Evolutionary conservation across 2,329 filamentous ascomycete genomes (phyloP).

Genomic region (Aspergillus tamarii): DNA sequence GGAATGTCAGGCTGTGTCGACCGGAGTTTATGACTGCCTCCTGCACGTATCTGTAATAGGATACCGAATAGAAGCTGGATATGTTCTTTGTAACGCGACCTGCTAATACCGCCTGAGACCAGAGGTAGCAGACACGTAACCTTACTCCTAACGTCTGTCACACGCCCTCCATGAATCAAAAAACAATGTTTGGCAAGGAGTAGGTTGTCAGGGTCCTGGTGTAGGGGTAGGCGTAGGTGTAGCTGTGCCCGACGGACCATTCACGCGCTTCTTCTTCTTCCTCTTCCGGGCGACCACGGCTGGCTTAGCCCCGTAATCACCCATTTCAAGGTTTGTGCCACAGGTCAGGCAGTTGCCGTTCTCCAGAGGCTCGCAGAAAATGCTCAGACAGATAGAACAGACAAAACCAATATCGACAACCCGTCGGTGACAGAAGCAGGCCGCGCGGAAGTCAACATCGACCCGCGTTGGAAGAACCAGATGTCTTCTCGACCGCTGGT

Average conservation of each 20-base stretch:
- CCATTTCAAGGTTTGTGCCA: conserved; percentile 76
- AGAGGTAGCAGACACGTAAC: background rate
- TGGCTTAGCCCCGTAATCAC: conserved; percentile 74
- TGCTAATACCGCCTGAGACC: background rate
- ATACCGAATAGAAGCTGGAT: conserved; percentile 14
- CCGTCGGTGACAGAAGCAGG: conserved; percentile 92
- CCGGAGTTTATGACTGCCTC: conserved; percentile 3
- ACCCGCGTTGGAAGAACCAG: conserved; percentile 80
- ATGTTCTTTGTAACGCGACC: background rate
- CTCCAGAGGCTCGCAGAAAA: conserved; percentile 73
- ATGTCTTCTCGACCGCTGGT: conserved; percentile 64
- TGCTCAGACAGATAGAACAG: conserved; percentile 94
- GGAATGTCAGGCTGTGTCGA: background rate
- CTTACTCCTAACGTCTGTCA: background rate
- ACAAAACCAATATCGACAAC: conserved; percentile 94
- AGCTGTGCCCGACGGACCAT: conserved; percentile 54
- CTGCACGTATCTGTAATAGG: conserved; percentile 14
- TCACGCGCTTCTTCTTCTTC: conserved; percentile 71
- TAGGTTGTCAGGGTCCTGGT: conserved; percentile 32
- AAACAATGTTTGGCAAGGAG: background rate
- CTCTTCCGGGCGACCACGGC: conserved; percentile 73
- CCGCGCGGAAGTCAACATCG: conserved; percentile 93
- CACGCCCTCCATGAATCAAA: background rate
- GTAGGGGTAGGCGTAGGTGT: conserved; percentile 62
- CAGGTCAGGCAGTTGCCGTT: conserved; percentile 79